These are phyloP conservation scores for Synchytrium microbalum DNA, from an alignment of 371 early-diverging fungal species.

Conservation along the genomic window DNA sequence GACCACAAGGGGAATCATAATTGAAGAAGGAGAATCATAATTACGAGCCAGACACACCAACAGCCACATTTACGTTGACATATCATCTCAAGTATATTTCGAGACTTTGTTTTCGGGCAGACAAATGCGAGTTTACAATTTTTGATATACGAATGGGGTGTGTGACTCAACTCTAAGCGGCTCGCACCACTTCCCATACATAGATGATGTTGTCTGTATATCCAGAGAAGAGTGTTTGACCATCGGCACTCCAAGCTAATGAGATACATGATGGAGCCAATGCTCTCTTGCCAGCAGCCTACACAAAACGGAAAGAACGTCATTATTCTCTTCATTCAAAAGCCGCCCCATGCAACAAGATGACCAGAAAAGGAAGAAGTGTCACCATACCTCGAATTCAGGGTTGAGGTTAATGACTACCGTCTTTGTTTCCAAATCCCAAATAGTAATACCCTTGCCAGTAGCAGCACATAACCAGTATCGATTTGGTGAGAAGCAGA, in stretches of 20 bases:
- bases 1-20: no score
- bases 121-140: no score
- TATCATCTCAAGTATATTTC: no score
- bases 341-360: slow-evolving; percentile 1
- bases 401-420: slow-evolving; percentile 93
- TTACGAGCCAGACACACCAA: no score
- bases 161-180: no score
- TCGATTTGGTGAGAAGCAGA: slow-evolving; percentile 98
- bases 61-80: no score
- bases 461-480: slow-evolving; percentile 99
- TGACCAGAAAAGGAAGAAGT: not conserved
- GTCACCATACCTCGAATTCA: slow-evolving; percentile 58
- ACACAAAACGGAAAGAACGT: slow-evolving; percentile 1
- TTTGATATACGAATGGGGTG: no score
- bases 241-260: slow-evolving; percentile 97
- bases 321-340: not conserved
- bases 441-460: slow-evolving; percentile 93
- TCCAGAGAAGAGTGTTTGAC: slow-evolving; percentile 95
- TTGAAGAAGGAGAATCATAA: no score
- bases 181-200: slow-evolving; percentile 84
- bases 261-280: slow-evolving; percentile 82
- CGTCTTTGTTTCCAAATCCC: slow-evolving; percentile 97
- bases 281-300: slow-evolving; percentile 58
- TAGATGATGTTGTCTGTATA: slow-evolving; percentile 95
- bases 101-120: no score